Evolutionary conservation across 2,329 filamentous ascomycete species (phyloP), one percentile per base, ranked within the genome.

Genomic region (Calonectria pseudoreteaudii): DNA sequence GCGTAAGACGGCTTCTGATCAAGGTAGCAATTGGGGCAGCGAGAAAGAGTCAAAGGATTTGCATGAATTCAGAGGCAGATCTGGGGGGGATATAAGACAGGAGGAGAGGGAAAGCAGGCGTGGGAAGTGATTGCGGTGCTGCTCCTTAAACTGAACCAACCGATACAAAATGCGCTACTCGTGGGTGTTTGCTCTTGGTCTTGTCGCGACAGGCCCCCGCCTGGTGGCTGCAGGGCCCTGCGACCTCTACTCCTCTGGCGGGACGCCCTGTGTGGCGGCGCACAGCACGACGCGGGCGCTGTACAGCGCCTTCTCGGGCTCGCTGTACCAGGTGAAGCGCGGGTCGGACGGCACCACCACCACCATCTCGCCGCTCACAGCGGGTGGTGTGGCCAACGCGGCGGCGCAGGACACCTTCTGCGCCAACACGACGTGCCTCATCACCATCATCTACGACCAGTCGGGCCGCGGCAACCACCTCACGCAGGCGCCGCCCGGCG

Each of bases 371-470:
- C 89, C 91, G 0, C 79, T 90, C 0, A 86, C 90, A 0, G 88
- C 90, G 0, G 92, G 92, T 2, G 91, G 91, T 52, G 89, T 93
- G 13, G 92, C 92, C 70, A 89, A 93, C 78, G 89, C 91, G 5
- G 88, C 87, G 0, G 80, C 88, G 11, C 92, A 94, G 79, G 91
- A 93, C 82, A 76, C 84, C 0, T 93, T 93, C 82, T 93, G 92
- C 77, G 81, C 86, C 13, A 82, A 84, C 64, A 93, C 91, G 0
- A 93, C 90, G 16, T 93, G 92, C 78, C 84, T 92, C 30, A 93
- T 93, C 80, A 88, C 88, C 0, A 86, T 90, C 77, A 92, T 93
- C 68, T 93, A 93, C 80, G 92, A 93, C 80, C 92, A 93, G 82
- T 92, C 91, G 16, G 91, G 91, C 68, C 83, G 82, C 1, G 86